Conservation (phyloP, 345 rosid genomes). For the Clausena lansium region DNA sequence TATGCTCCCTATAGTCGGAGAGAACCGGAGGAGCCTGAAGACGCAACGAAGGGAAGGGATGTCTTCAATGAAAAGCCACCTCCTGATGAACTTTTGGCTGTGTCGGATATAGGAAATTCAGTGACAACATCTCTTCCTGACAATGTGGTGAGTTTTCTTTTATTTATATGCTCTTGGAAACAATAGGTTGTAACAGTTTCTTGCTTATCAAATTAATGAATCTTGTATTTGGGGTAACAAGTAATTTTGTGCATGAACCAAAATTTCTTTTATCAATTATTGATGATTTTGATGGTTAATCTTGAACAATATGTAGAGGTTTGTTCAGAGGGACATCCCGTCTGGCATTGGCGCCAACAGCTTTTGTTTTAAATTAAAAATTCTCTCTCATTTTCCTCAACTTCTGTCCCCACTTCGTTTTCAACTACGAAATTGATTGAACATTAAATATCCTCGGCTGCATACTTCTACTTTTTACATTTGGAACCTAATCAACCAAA, state of each 20-base stretch:
- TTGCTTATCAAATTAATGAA: neutral
- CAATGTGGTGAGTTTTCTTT: constrained; percentile 68
- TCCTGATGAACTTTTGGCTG: constrained; percentile 94
- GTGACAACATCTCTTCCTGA: constrained; percentile 92
- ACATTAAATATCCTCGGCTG: too few species aligned
- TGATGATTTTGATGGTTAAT: too few species aligned
- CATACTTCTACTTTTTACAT: too few species aligned
- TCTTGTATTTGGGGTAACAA: neutral
- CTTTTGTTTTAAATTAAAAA: too few species aligned
- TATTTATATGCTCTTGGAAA: neutral
- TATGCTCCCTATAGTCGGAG: constrained; percentile 54
- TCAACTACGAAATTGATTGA: too few species aligned
- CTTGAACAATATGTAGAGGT: too few species aligned
- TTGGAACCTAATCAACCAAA: too few species aligned
- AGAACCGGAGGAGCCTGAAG: constrained; percentile 99
- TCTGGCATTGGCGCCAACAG: too few species aligned
- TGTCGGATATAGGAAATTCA: constrained; percentile 86
- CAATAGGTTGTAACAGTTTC: neutral
- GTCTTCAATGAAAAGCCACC: constrained; percentile 98
- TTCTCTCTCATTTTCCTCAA: too few species aligned
- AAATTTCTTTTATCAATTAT: neutral
- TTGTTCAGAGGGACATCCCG: too few species aligned
- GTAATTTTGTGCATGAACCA: neutral
- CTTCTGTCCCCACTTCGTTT: too few species aligned
- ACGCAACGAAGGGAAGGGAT: constrained; percentile 90